phyloP scores from a whole-genome alignment of 1,284 basidiomycete species.

The Moesziomyces parantarcticus region DNA sequence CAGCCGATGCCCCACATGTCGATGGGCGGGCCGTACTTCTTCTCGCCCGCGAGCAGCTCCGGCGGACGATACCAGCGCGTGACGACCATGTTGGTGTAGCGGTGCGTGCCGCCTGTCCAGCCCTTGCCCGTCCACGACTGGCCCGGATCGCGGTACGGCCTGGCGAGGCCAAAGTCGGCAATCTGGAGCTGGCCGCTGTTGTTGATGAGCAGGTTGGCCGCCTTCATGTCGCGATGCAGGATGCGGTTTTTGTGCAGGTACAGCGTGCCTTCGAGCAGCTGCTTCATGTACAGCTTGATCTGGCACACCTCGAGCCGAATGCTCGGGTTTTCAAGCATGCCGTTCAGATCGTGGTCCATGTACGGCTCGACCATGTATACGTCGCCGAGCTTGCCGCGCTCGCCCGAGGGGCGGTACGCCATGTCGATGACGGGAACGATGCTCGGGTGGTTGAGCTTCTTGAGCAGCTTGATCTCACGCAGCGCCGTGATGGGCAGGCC shows the following conservation, averaged over 20 bases:
- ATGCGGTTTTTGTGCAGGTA: slow-evolving; percentile 98
- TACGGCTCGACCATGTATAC: slow-evolving; percentile 98
- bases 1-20: slow-evolving; percentile 99
- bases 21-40: slow-evolving; percentile 88
- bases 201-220: slow-evolving; percentile 93
- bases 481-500: slow-evolving; percentile 95
- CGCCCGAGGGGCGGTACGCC: slow-evolving; percentile 72
- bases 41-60: slow-evolving; percentile 88
- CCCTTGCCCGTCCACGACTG: slow-evolving; percentile 55
- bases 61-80: slow-evolving; percentile 98
- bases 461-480: slow-evolving; percentile 97
- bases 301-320: slow-evolving; percentile 69
- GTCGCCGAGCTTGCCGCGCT: slow-evolving; percentile 72
- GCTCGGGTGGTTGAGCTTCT: slow-evolving; percentile 84
- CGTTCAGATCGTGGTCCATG: slow-evolving; percentile 98
- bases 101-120: slow-evolving; percentile 52
- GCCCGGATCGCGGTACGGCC: slow-evolving; percentile 69
- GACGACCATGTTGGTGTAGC: slow-evolving; percentile 98
- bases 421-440: slow-evolving; percentile 92
- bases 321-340: slow-evolving; percentile 76
- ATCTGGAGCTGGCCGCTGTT: slow-evolving; percentile 73
- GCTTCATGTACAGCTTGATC: slow-evolving; percentile 95
- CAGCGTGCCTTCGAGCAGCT: slow-evolving; percentile 90
- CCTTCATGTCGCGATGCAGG: slow-evolving; percentile 98
- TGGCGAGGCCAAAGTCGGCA: slow-evolving; percentile 95